Conservation (phyloP, 345 rosid genomes). For the Garcia nutans region DNA sequence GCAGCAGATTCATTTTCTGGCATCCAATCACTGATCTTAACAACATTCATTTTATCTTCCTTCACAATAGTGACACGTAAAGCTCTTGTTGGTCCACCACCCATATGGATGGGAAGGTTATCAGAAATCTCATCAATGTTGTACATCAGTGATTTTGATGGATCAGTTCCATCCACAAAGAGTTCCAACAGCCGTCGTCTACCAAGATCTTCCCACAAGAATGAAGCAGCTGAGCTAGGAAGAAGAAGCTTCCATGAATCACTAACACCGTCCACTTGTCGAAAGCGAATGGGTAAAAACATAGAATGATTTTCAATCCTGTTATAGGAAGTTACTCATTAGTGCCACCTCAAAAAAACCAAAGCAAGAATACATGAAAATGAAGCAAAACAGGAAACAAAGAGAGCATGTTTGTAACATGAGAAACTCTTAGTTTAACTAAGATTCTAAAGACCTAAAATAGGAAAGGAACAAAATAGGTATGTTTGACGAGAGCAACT, state of each 20-base stretch:
- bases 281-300: conserved; percentile 77
- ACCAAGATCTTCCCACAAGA: conserved; percentile 97
- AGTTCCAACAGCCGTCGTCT: conserved; percentile 65
- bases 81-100: conserved; percentile 61
- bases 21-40: conserved; percentile 89
- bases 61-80: conserved; percentile 72
- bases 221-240: conserved; percentile 87
- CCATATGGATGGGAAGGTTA: conserved; percentile 58
- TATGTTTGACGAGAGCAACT: conserved; percentile 9
- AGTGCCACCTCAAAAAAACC: neutral
- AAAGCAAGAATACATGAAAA: conserved; percentile 9
- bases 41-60: conserved; percentile 78
- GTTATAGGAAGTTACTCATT: conserved; percentile 30
- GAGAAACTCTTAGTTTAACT: neutral
- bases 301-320: conserved; percentile 94
- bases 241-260: conserved; percentile 89
- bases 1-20: conserved; percentile 72
- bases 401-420: neutral
- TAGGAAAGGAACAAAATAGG: neutral
- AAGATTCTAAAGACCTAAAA: neutral
- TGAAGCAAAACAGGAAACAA: conserved; percentile 3
- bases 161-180: conserved; percentile 69
- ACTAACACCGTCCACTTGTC: conserved; percentile 69
- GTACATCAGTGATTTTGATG: conserved; percentile 52
- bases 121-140: conserved; percentile 85